Evolutionary conservation across 345 rosid species (phyloP), one percentile per base, ranked within the genome.

Genomic region (Salix dunnii): DNA sequence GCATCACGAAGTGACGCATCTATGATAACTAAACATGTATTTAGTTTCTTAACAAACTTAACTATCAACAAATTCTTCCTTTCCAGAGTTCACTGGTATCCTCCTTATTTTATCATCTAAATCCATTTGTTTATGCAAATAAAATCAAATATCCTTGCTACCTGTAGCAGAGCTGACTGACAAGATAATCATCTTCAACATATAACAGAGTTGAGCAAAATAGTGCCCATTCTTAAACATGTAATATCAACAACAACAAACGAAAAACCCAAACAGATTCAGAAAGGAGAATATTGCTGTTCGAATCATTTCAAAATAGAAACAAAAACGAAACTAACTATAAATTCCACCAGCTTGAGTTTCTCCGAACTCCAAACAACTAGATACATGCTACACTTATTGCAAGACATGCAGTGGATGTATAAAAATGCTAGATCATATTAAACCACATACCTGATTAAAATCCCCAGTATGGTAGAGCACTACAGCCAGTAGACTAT

Each of bases 371-470:
- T 73, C 36, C 16, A 60, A 33, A 61, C 51, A 66, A 46, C 18
- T 25, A 53, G 43, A 58, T 21, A 51, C 35, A 23, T 31, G 48
- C 60, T 43, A 40, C 58, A n/a, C 14, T 51, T 23, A 31, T 55
- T 14, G 65, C 2, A 36, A n/a, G 3, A 60, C 38, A 72, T 43
- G 53, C 16, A 49, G 46, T 23, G 42, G 38, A 74, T 30, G 69
- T 21, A n/a, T 42, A 40, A 21, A 65, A 36, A 58, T 46, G 33
- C 18, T 23, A 6, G 23, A 72, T 40, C 10, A 73, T 76, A 43
- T 75, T 68, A 80, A 82, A 85, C 82, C 43, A 79, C 61, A 73
- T 81, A 96, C 99, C 98, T 82, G 81, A 77, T 82, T 82, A 48
- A 82, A 82, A 28, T 82, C 84, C 60, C 84, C 84, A 23, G 84